Base-by-base conservation (phyloP, 129 eudicot species). In the Ambrosia trifida region DNA sequence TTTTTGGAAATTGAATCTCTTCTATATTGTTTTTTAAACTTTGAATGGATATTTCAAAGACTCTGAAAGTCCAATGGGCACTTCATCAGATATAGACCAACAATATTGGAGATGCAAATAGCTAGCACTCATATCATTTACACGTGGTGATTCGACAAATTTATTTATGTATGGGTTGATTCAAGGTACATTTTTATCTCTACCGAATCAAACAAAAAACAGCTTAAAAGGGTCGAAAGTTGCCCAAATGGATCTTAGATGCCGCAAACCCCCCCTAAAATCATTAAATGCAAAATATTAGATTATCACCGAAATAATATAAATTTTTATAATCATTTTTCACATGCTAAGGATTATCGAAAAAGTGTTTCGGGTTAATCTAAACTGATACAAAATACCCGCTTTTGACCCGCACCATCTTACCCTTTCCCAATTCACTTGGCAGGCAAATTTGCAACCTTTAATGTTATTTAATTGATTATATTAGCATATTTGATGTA, bases 401-500 rank as follows among this genome's bases (percentile, higher is more conserved):
- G 54, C 43, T 49, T 14, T 49, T 44, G 16, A 54, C 60, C 33
- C 6, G 4, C 32, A 38, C 43, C 43, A 38, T 38, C 43, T 38
- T 38, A 38, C 10, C 43, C 43, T 38, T 38, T 8, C 43, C 43
- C 43, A 38, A 38, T 38, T 8, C 43, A 38, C 43, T 8, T 38
- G 43, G 43, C 60, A 30, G 60, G 8, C 31, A 9, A 20, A 54
- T 8, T 54, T 54, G 33, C 60, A 11, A 19, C 60, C 4, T 8
- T 9, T 20, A 16, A 24, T 54, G 60, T 19, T 19, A 54, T 57
- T 10, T 11, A 57, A 36, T 10, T 11, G 24, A 36, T 38, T 54
- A 44, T 2, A 62, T 35, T 35, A 73, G 24, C 28, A 72, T 20
- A 2, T 43, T 54, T 18, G 49, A 44, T 12, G 36, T 85, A 93